phyloP scores from a whole-genome alignment of 306 rosid genomes.

The Quercus dentata region DNA sequence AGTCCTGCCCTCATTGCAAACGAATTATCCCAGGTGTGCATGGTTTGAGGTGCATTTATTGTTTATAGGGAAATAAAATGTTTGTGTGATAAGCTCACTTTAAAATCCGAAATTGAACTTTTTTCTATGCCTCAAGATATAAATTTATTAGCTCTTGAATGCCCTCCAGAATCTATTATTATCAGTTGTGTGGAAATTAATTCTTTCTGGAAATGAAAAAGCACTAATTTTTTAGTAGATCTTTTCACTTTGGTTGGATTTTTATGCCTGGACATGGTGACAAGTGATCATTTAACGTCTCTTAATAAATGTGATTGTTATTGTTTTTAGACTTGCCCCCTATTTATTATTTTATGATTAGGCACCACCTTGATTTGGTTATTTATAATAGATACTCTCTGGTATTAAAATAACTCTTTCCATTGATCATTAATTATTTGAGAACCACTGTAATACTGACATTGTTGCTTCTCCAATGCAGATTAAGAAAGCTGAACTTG shows the following conservation, averaged over 20 bases:
- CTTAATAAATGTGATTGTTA: background rate
- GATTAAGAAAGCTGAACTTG: slow-evolving; percentile 77
- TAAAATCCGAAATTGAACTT: too few relatives aligned
- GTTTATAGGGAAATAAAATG: background rate
- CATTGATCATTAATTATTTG: background rate
- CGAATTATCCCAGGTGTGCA: slow-evolving; percentile 76
- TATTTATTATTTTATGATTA: background rate
- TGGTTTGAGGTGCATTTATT: background rate
- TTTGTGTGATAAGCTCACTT: too few relatives aligned
- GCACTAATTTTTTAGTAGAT: background rate
- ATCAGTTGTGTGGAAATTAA: too few relatives aligned
- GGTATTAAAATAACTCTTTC: background rate
- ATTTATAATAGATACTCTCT: background rate
- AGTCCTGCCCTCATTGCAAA: slow-evolving; percentile 87
- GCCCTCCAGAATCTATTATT: too few relatives aligned
- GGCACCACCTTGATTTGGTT: slow-evolving; percentile 14
- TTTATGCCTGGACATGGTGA: background rate
- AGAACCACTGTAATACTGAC: slow-evolving; percentile 11
- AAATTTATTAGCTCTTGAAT: background rate
- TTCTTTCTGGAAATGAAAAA: background rate
- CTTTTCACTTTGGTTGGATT: background rate
- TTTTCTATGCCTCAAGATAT: background rate
- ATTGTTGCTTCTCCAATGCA: slow-evolving; percentile 37
- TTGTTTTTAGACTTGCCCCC: background rate
- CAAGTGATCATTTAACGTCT: background rate